Evolutionary conservation across 1,139 yeast species (phyloP).

Genomic region (Arxiozyma telluris): DNA sequence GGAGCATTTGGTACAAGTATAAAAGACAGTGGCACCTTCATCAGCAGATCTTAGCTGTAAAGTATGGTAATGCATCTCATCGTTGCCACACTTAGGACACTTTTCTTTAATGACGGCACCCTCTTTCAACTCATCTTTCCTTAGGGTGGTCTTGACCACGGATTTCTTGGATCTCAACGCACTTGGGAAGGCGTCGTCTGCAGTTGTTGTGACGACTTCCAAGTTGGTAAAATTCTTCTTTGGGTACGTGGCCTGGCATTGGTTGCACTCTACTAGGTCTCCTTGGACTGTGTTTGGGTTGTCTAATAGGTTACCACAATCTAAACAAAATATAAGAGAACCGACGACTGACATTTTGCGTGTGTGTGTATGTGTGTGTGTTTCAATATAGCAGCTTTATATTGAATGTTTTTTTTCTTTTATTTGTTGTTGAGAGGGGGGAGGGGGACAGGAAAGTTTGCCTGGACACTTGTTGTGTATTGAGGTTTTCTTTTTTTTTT

Average conservation of each 20-base stretch:
- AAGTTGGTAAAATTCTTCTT: conserved; percentile 55
- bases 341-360: conserved; percentile 81
- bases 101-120: conserved; percentile 95
- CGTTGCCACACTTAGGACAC: conserved; percentile 96
- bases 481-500: no score
- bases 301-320: conserved; percentile 85
- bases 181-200: conserved; percentile 88
- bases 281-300: conserved; percentile 42
- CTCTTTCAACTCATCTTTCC: conserved; percentile 72
- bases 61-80: conserved; percentile 96
- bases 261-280: conserved; percentile 48
- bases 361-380: background rate
- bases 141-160: conserved; percentile 77
- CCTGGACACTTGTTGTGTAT: no score
- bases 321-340: conserved; percentile 84
- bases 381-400: background rate
- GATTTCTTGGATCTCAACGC: conserved; percentile 70
- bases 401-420: background rate
- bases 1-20: conserved; percentile 89
- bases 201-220: conserved; percentile 77
- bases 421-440: no score
- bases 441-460: no score
- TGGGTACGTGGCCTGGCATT: conserved; percentile 59
- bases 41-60: conserved; percentile 95
- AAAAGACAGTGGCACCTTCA: conserved; percentile 95